phyloP scores from a whole-genome alignment of 106 monocot genomes.

The Phalaenopsis equestris region DNA sequence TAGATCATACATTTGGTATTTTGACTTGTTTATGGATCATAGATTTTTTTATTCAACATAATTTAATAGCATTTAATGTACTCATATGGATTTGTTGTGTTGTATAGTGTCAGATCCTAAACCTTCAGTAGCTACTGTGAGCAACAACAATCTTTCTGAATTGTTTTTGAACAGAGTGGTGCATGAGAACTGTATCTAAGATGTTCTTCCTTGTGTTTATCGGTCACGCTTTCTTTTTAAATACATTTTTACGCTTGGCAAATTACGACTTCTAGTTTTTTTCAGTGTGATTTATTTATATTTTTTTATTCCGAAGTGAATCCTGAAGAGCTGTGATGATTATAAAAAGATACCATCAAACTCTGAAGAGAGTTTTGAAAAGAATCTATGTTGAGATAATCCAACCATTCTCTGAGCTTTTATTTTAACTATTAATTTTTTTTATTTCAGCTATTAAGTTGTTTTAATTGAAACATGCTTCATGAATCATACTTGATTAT shows the following conservation, averaged over 20 bases:
- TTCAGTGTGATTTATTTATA: not conserved
- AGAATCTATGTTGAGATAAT: not conserved
- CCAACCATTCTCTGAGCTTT: slow-evolving; percentile 4
- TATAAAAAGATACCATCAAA: slow-evolving; percentile 4
- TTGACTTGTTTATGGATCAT: no score
- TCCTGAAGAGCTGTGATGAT: not conserved
- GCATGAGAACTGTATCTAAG: no score
- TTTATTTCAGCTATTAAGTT: not conserved
- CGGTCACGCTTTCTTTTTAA: not conserved
- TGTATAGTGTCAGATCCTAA: no score
- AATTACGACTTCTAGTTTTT: not conserved
- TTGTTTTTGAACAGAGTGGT: no score
- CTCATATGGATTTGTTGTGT: no score
- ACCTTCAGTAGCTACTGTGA: no score
- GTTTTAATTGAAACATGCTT: not conserved
- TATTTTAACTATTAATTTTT: not conserved
- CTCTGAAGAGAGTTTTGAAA: not conserved
- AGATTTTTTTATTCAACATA: no score
- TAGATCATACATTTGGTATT: no score
- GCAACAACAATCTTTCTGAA: no score
- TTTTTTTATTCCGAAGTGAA: not conserved
- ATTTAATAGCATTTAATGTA: no score
- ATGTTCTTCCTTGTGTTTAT: not conserved
- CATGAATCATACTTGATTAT: no score
- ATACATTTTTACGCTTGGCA: not conserved